phyloP scores from a whole-genome alignment of 169 alveolate genomes.

The Theileria annulata region DNA sequence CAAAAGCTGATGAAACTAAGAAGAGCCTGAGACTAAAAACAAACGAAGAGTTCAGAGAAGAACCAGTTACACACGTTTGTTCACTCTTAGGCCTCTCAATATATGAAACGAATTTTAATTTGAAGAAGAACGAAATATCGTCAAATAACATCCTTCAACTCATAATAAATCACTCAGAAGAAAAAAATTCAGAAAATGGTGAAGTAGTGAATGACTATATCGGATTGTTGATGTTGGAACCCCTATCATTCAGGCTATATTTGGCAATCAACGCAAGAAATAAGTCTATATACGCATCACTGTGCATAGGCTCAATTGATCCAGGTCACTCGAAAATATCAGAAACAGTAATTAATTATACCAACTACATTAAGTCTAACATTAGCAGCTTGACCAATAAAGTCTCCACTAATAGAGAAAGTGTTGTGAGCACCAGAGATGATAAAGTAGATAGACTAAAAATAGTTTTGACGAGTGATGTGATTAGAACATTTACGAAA shows the following conservation, averaged over 20 bases:
- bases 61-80: constrained; percentile 61
- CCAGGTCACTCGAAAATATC: neutral
- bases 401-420: neutral
- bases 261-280: constrained; percentile 58
- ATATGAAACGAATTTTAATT: constrained; percentile 23
- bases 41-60: constrained; percentile 39
- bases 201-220: neutral
- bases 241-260: constrained; percentile 51
- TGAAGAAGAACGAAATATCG: neutral
- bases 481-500: constrained; percentile 70
- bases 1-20: constrained; percentile 37
- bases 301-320: constrained; percentile 30
- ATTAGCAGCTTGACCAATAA: constrained; percentile 59
- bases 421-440: constrained; percentile 18
- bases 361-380: constrained; percentile 45
- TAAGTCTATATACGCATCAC: constrained; percentile 64
- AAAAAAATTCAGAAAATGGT: neutral
- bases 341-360: constrained; percentile 33
- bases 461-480: constrained; percentile 72
- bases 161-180: neutral
- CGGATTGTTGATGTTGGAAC: constrained; percentile 29
- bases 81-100: constrained; percentile 57
- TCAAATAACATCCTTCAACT: constrained; percentile 1
- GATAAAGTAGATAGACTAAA: constrained; percentile 67
- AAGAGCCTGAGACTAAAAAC: constrained; percentile 42